A percentile compares a stretch with the other conserved stretches of the same genome.
phyloP scores from a whole-genome alignment of 78 protist species.

The Cavenderia fasciculata region DNA sequence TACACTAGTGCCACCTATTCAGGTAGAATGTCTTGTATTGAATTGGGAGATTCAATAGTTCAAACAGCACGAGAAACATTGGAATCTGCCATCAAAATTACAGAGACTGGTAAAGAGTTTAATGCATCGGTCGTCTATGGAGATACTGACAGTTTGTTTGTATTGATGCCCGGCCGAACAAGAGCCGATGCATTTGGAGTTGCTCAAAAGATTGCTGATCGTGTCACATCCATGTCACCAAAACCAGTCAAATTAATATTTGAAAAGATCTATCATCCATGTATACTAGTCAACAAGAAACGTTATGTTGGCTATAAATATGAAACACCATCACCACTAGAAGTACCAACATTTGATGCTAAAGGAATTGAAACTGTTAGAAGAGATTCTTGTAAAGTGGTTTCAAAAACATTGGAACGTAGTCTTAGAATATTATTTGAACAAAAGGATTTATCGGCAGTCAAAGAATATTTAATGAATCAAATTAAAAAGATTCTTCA shows the following conservation, averaged over 20 bases:
- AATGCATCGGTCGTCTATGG: slow-evolving; percentile 96
- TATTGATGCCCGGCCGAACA: slow-evolving; percentile 85
- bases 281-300: slow-evolving; percentile 94
- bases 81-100: slow-evolving; percentile 86
- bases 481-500: slow-evolving; percentile 78
- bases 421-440: slow-evolving; percentile 84
- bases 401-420: slow-evolving; percentile 79
- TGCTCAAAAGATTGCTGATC: slow-evolving; percentile 88
- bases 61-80: slow-evolving; percentile 91
- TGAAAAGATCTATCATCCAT: slow-evolving; percentile 96
- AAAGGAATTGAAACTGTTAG: slow-evolving; percentile 98
- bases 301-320: slow-evolving; percentile 93
- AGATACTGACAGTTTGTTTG: slow-evolving; percentile 98
- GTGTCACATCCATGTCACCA: slow-evolving; percentile 90
- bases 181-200: slow-evolving; percentile 87
- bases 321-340: slow-evolving; percentile 61
- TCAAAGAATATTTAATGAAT: slow-evolving; percentile 77
- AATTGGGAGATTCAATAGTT: slow-evolving; percentile 98
- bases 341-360: slow-evolving; percentile 88
- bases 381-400: slow-evolving; percentile 92
- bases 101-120: slow-evolving; percentile 70
- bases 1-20: slow-evolving; percentile 95
- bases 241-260: slow-evolving; percentile 91
- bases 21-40: slow-evolving; percentile 99
- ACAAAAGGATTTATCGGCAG: slow-evolving; percentile 80